Evolutionary conservation across 495 filamentous ascomycete genomes (phyloP).

Genomic region (Penicillium salamii): DNA sequence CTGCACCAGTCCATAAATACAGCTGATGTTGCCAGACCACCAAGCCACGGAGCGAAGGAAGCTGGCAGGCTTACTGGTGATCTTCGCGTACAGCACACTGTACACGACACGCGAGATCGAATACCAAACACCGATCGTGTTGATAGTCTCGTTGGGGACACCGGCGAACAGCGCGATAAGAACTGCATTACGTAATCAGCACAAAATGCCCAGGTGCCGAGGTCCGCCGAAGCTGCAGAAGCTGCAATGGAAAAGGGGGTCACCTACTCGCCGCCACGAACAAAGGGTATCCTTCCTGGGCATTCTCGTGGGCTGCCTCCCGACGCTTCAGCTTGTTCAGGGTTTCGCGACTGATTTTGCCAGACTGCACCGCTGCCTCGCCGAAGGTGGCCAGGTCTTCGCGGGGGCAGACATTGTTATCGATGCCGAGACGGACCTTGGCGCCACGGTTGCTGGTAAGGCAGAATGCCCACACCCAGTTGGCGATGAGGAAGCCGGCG

Average conservation of each 20-base stretch:
- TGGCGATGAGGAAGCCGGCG: constrained; percentile 37
- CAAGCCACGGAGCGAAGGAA: constrained; percentile 42
- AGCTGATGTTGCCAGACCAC: constrained; percentile 48
- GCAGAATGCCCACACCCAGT: constrained; percentile 48
- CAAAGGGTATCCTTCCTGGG: constrained; percentile 46
- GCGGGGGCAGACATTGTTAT: constrained; percentile 48
- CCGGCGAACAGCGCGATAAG: constrained; percentile 31
- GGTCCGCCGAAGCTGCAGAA: background rate
- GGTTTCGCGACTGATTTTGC: constrained; percentile 44
- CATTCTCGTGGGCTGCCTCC: constrained; percentile 48
- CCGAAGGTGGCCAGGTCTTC: constrained; percentile 47
- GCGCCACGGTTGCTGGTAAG: constrained; percentile 39
- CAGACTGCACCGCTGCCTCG: constrained; percentile 42
- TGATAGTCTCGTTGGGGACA: constrained; percentile 37
- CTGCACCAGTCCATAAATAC: constrained; percentile 28
- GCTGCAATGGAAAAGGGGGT: background rate
- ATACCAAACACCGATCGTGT: constrained; percentile 43
- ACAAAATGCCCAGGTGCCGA: background rate
- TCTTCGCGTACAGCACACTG: constrained; percentile 36
- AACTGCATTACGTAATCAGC: constrained; percentile 21
- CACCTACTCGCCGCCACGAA: constrained; percentile 41
- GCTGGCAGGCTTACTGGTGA: constrained; percentile 31
- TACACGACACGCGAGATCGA: constrained; percentile 40
- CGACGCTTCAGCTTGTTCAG: constrained; percentile 45
- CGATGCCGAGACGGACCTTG: constrained; percentile 43